phyloP scores from a whole-genome alignment of 345 rosid species.

The Arabidopsis thaliana region TAIR10.1 NC_003071.7:7108501-7109000 shows the following conservation, averaged over 20 bases:
- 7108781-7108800: slow-evolving; percentile 50
- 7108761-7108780: slow-evolving; percentile 38
- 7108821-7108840: too few relatives aligned
- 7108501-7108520: slow-evolving; percentile 94
- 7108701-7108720: slow-evolving; percentile 73
- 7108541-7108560: not conserved
- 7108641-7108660: slow-evolving; percentile 81
- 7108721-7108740: slow-evolving; percentile 34
- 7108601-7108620: slow-evolving; percentile 61
- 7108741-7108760: slow-evolving; percentile 40
- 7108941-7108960: too few relatives aligned
- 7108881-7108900: too few relatives aligned
- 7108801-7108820: not conserved
- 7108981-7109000: too few relatives aligned
- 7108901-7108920: too few relatives aligned
- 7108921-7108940: too few relatives aligned
- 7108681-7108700: slow-evolving; percentile 79
- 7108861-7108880: too few relatives aligned
- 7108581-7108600: slow-evolving; percentile 52
- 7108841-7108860: too few relatives aligned
- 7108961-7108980: too few relatives aligned
- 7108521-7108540: slow-evolving; percentile 56
- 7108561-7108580: not conserved
- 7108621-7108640: slow-evolving; percentile 82
- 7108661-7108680: slow-evolving; percentile 67